phyloP scores from a whole-genome alignment of 108 stramenopile genomes.

The Skeletonema tropicum region DNA sequence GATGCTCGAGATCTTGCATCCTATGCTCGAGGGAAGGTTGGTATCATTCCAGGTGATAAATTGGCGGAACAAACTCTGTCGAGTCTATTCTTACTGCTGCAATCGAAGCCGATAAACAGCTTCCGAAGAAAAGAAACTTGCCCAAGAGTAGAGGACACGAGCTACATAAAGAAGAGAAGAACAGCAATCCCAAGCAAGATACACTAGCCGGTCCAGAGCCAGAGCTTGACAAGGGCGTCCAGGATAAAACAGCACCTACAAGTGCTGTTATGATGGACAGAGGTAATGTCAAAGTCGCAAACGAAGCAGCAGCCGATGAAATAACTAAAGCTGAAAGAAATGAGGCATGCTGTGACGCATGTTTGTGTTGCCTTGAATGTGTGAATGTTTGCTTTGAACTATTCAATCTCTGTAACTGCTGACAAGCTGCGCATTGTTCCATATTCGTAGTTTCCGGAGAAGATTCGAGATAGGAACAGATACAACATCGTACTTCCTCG shows the following conservation, averaged over 20 bases:
- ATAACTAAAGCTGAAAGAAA: background rate
- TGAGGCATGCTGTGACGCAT: too few species aligned
- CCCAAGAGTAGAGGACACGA: background rate
- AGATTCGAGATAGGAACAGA: background rate
- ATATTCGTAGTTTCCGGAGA: too few species aligned
- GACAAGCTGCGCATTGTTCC: too few species aligned
- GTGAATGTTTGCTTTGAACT: background rate
- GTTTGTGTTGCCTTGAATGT: too few species aligned
- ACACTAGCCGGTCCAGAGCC: background rate
- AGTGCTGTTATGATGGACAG: background rate
- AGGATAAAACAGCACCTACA: background rate
- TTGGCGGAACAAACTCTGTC: background rate
- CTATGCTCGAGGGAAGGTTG: background rate
- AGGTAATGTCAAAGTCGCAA: background rate
- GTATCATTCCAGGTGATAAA: background rate
- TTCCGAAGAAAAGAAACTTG: background rate
- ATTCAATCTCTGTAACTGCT: background rate
- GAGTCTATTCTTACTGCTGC: background rate
- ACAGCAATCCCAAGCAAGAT: background rate
- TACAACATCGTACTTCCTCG: too few species aligned
- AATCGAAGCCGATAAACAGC: background rate
- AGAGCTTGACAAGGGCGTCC: background rate
- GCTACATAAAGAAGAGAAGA: background rate
- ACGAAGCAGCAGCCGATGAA: background rate
- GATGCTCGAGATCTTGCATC: slow-evolving; percentile 4